Evolutionary conservation across 169 alveolate genomes (phyloP).

Genomic region (Cryptosporidium sp.): DNA sequence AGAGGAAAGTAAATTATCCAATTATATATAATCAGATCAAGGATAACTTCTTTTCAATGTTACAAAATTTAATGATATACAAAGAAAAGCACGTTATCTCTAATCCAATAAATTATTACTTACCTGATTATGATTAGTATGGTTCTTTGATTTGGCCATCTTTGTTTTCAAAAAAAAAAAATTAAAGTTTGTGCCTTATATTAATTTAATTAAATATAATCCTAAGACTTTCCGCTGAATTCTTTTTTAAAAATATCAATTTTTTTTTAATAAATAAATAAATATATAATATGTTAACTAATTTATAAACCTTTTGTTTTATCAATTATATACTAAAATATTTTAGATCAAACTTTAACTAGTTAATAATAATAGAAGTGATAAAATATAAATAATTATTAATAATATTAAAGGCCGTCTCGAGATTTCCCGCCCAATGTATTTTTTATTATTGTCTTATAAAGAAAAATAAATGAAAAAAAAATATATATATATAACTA

Average conservation of each 20-base stretch:
- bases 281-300: neutral
- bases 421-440: neutral
- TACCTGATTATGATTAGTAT: slow-evolving; percentile 90
- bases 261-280: too few relatives aligned
- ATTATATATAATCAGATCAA: neutral
- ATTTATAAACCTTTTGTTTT: neutral
- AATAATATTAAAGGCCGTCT: neutral
- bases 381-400: too few relatives aligned
- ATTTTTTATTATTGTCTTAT: neutral
- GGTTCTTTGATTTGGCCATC: slow-evolving; percentile 91
- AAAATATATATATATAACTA: neutral
- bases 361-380: too few relatives aligned
- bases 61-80: neutral
- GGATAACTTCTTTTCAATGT: neutral
- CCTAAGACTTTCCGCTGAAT: neutral
- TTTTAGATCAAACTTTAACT: neutral
- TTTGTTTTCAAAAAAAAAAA: slow-evolving; percentile 3
- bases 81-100: neutral
- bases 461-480: neutral
- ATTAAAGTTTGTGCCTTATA: neutral
- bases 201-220: neutral
- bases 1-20: neutral
- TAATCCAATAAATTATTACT: slow-evolving; percentile 16
- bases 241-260: neutral
- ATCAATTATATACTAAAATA: neutral